Evolutionary conservation across 768 basidiomycete species (phyloP).

Genomic region (Auriscalpium microsporum): DNA sequence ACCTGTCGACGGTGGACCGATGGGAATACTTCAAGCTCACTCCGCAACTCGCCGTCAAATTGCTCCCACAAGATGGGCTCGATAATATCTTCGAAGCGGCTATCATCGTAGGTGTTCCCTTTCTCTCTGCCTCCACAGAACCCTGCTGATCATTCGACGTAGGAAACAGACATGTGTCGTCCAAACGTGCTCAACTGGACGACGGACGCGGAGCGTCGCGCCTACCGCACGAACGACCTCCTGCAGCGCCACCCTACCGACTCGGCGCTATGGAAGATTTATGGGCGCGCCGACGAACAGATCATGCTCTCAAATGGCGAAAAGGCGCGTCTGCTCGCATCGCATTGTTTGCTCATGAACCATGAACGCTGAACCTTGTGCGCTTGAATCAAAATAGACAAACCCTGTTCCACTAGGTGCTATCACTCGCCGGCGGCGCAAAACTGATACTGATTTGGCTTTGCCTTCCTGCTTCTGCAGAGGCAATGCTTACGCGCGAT

Average conservation of each 20-base stretch:
- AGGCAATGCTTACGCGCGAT: slow-evolving; percentile 27
- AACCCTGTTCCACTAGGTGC: slow-evolving; percentile 27
- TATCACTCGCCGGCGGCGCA: slow-evolving; percentile 4
- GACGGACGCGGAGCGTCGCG: slow-evolving; percentile 4
- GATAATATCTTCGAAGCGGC: background rate
- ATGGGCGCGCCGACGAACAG: slow-evolving; percentile 30
- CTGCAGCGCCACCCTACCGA: slow-evolving; percentile 33
- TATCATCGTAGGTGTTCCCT: background rate
- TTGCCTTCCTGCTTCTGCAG: slow-evolving; percentile 18
- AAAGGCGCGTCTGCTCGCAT: slow-evolving; percentile 10
- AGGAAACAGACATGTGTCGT: background rate
- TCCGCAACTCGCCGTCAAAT: background rate
- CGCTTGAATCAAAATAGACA: slow-evolving; percentile 12
- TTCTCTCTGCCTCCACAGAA: background rate
- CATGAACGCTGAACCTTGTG: background rate
- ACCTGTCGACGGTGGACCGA: background rate
- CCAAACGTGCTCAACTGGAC: background rate
- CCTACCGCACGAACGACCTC: slow-evolving; percentile 31
- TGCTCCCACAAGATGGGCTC: background rate
- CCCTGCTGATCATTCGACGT: background rate
- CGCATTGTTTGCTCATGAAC: slow-evolving; percentile 1
- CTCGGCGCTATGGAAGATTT: slow-evolving; percentile 28
- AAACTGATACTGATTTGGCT: no score
- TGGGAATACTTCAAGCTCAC: slow-evolving; percentile 1
- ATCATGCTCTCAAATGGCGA: slow-evolving; percentile 31